Evolutionary conservation across 352 stramenopile species (phyloP).

Genomic region (Albugo laibachii): DNA sequence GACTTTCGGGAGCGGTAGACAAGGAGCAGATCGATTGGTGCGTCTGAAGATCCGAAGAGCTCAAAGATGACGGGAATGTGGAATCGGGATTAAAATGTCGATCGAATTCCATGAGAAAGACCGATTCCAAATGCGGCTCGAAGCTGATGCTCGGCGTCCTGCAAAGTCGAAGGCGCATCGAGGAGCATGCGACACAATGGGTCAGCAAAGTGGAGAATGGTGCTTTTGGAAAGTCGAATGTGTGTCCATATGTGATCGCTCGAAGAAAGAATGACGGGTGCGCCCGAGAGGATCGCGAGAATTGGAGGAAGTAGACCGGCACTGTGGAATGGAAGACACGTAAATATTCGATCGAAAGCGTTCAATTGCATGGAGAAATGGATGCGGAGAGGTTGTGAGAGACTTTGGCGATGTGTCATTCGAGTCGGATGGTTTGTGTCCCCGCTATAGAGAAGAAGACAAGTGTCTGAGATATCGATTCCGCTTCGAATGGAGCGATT

Average conservation of each 20-base stretch:
- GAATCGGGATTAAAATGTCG: slow-evolving; percentile 72
- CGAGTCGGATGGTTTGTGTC: slow-evolving; percentile 53
- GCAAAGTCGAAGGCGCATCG: slow-evolving; percentile 19
- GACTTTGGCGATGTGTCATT: slow-evolving; percentile 55
- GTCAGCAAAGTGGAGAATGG: slow-evolving; percentile 80
- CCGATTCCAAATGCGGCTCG: slow-evolving; percentile 82
- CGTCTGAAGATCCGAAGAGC: slow-evolving; percentile 86
- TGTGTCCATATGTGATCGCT: slow-evolving; percentile 16
- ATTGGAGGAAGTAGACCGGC: slow-evolving; percentile 58
- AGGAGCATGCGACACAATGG: slow-evolving; percentile 80
- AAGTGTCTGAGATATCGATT: slow-evolving; percentile 33
- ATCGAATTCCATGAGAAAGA: slow-evolving; percentile 77
- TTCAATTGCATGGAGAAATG: slow-evolving; percentile 25
- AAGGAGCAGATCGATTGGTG: slow-evolving; percentile 49
- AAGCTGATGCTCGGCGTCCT: slow-evolving; percentile 45
- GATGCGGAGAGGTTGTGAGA: slow-evolving; percentile 34
- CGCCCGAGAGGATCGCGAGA: slow-evolving; percentile 59
- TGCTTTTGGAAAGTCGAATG: slow-evolving; percentile 21
- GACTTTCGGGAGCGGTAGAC: slow-evolving; percentile 28
- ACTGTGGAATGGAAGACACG: slow-evolving; percentile 59
- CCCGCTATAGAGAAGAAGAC: slow-evolving; percentile 62
- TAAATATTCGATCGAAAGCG: slow-evolving; percentile 53
- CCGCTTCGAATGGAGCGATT: slow-evolving; percentile 9
- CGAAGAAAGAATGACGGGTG: slow-evolving; percentile 48
- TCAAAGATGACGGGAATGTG: slow-evolving; percentile 72